Conservation (phyloP, 805 yeast species). For the Metschnikowia kunwiensis region DNA sequence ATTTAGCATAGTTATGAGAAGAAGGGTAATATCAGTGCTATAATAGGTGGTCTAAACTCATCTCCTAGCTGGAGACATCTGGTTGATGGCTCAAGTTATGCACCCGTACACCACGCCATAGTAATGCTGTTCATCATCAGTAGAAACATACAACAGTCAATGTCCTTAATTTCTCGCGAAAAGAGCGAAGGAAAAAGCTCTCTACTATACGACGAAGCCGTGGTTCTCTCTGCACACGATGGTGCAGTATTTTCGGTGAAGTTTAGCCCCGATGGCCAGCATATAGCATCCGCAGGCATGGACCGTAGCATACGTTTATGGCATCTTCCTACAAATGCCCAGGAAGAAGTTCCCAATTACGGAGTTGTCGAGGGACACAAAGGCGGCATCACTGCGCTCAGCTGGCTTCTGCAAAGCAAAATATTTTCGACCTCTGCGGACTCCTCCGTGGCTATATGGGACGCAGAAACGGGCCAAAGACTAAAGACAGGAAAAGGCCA, state of each 20-base stretch:
- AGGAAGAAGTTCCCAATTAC: constrained; percentile 32
- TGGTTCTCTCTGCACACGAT: constrained; percentile 49
- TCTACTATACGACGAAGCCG: constrained; percentile 25
- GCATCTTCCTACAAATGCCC: constrained; percentile 34
- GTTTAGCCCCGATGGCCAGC: constrained; percentile 50
- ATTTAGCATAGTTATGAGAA: constrained; percentile 64
- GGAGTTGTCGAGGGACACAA: constrained; percentile 56
- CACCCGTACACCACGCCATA: constrained; percentile 11
- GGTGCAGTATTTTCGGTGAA: constrained; percentile 52
- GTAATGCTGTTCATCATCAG: too few relatives aligned
- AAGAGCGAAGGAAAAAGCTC: neutral
- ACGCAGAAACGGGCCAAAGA: constrained; percentile 53
- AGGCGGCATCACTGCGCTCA: constrained; percentile 58
- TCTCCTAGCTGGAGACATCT: too few relatives aligned
- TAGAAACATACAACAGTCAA: too few relatives aligned
- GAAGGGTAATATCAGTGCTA: too few relatives aligned
- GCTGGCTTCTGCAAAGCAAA: constrained; percentile 46
- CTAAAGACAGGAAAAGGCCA: constrained; percentile 54
- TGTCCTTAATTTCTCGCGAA: constrained; percentile 9
- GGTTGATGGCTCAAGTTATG: too few relatives aligned
- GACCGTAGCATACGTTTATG: constrained; percentile 52
- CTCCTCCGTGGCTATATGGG: constrained; percentile 59
- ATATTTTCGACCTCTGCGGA: constrained; percentile 61
- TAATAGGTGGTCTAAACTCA: too few relatives aligned
- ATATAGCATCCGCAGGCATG: constrained; percentile 60